These are phyloP conservation scores for Sutorius australiensis DNA, from an alignment of 768 basidiomycete genomes.

Conservation along the genomic window DNA sequence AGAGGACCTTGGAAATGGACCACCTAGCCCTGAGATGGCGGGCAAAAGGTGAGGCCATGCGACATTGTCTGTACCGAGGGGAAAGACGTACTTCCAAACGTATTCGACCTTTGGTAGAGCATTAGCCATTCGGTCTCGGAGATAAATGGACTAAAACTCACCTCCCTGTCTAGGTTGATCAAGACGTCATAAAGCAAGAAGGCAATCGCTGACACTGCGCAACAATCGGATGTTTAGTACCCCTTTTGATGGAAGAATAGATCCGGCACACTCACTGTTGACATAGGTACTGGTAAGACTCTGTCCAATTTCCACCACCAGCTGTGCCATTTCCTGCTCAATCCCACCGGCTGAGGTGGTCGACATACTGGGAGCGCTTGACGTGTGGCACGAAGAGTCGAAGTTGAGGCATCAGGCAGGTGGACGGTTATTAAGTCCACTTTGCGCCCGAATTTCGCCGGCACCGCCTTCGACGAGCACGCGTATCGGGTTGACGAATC, in stretches of 20 bases:
- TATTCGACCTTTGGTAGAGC: not conserved
- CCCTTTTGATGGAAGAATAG: not conserved
- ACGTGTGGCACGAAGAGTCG: not conserved
- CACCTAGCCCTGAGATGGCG: not conserved
- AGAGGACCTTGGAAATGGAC: not conserved
- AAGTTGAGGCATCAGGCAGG: not conserved
- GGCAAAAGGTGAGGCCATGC: not conserved
- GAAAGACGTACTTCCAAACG: not conserved
- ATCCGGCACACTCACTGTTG: not conserved
- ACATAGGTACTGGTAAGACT: not conserved
- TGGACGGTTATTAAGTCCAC: not conserved
- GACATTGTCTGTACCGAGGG: not conserved
- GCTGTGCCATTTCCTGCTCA: not conserved
- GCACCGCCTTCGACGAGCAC: not conserved
- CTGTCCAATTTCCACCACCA: not conserved
- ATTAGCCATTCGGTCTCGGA: not conserved
- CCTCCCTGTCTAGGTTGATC: constrained; percentile 1
- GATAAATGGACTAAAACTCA: not conserved
- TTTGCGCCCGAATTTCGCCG: not conserved
- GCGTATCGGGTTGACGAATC: not conserved
- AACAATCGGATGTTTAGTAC: too few relatives aligned
- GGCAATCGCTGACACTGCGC: not conserved
- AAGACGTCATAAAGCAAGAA: not conserved
- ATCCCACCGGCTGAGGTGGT: not conserved
- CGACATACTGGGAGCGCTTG: not conserved